These are phyloP conservation scores for Xerocomus spinulosus DNA, from an alignment of 768 basidiomycete species.

Conservation along the genomic window DNA sequence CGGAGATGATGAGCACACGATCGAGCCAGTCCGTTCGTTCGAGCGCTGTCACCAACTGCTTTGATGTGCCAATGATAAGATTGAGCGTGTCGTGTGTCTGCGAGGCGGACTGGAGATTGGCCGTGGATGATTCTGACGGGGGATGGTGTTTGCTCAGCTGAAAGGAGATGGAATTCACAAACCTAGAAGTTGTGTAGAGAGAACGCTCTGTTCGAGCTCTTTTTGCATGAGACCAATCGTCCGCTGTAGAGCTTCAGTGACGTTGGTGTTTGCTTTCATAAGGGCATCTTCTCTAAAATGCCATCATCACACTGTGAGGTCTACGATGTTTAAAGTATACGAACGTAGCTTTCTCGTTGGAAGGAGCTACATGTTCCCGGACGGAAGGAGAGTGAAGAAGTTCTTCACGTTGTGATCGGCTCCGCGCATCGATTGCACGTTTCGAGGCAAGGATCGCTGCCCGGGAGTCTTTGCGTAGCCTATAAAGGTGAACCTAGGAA, in stretches of 20 bases:
- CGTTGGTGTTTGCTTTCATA: conserved; percentile 84
- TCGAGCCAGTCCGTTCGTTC: conserved; percentile 92
- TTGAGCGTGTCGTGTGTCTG: conserved; percentile 72
- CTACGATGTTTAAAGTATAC: conserved; percentile 24
- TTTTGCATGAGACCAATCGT: conserved; percentile 85
- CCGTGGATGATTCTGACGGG: conserved; percentile 66
- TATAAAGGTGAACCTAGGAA: conserved; percentile 22
- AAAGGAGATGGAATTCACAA: conserved; percentile 9
- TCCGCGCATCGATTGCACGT: conserved; percentile 59
- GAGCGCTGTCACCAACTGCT: conserved; percentile 79
- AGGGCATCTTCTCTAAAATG: conserved; percentile 70
- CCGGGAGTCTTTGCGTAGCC: conserved; percentile 59
- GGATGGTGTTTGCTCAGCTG: background rate
- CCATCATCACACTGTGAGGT: background rate
- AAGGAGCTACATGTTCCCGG: conserved; percentile 39
- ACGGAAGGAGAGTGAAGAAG: conserved; percentile 52
- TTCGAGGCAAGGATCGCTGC: conserved; percentile 72
- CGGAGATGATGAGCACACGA: conserved; percentile 77
- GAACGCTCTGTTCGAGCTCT: conserved; percentile 86
- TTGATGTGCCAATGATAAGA: conserved; percentile 70
- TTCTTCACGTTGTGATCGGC: conserved; percentile 61
- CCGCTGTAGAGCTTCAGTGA: conserved; percentile 82
- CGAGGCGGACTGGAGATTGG: conserved; percentile 69
- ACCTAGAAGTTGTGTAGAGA: conserved; percentile 85
- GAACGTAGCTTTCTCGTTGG: conserved; percentile 59